phyloP scores from a whole-genome alignment of 495 filamentous ascomycete genomes.

The Coniosporium apollinis region DNA sequence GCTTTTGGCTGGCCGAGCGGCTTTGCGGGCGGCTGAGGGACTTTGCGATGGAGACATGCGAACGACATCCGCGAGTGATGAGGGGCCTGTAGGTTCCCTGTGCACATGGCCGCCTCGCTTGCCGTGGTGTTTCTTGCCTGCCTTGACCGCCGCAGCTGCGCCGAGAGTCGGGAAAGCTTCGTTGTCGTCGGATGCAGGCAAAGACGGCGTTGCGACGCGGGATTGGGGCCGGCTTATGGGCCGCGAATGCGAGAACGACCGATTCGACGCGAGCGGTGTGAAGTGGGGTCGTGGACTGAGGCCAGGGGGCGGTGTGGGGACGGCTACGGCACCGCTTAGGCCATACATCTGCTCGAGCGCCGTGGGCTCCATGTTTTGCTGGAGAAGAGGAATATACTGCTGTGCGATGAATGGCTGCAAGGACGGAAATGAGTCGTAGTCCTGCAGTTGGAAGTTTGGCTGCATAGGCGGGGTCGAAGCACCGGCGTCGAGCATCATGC shows the following conservation, averaged over 20 bases:
- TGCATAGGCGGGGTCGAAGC: constrained; percentile 37
- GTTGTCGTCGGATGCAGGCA: constrained; percentile 75
- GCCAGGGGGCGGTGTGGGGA: constrained; percentile 39
- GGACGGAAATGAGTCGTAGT: constrained; percentile 79
- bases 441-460: constrained; percentile 64
- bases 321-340: not conserved
- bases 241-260: constrained; percentile 62
- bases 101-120: constrained; percentile 68
- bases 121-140: constrained; percentile 75
- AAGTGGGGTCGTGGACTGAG: constrained; percentile 32
- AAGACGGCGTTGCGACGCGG: constrained; percentile 44
- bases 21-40: constrained; percentile 17
- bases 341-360: not conserved
- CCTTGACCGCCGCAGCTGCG: constrained; percentile 51
- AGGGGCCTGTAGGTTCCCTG: constrained; percentile 28
- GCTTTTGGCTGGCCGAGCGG: constrained; percentile 16
- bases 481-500: constrained; percentile 25
- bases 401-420: constrained; percentile 35
- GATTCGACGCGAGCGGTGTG: constrained; percentile 11
- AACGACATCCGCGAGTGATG: constrained; percentile 38
- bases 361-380: not conserved
- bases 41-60: constrained; percentile 76
- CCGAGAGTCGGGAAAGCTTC: constrained; percentile 94
- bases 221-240: constrained; percentile 74
- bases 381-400: no score